These are phyloP conservation scores for Didymella pinodella DNA, from an alignment of 2,329 filamentous ascomycete species.

Conservation along the genomic window DNA sequence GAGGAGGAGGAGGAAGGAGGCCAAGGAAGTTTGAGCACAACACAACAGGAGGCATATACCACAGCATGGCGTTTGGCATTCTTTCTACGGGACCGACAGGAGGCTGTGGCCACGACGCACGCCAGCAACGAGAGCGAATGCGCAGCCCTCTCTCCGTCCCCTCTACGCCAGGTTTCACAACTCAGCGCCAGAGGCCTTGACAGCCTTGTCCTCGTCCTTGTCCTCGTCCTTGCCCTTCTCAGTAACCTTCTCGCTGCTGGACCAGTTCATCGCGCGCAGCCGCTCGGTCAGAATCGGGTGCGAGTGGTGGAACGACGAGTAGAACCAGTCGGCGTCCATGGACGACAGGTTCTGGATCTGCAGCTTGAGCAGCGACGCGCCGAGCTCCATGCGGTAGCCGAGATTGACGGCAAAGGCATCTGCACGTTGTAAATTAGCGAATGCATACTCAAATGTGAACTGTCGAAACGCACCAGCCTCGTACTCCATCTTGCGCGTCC, in stretches of 20 bases:
- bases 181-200: slow-evolving; percentile 79
- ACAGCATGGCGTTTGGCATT: slow-evolving; percentile 18
- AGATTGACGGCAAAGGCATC: slow-evolving; percentile 85
- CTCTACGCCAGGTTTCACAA: slow-evolving; percentile 58
- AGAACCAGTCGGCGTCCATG: slow-evolving; percentile 99
- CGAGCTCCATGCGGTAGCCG: slow-evolving; percentile 84
- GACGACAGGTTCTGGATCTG: slow-evolving; percentile 98
- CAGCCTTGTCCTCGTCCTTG: slow-evolving; percentile 56
- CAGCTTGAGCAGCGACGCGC: slow-evolving; percentile 90
- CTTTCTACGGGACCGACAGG: neutral
- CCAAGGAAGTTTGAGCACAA: slow-evolving; percentile 21
- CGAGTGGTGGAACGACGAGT: slow-evolving; percentile 97
- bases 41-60: slow-evolving; percentile 6
- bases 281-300: slow-evolving; percentile 96
- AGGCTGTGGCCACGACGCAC: neutral
- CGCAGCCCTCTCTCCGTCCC: no score
- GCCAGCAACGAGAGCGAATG: no score
- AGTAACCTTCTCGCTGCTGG: slow-evolving; percentile 66
- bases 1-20: slow-evolving; percentile 51
- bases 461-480: slow-evolving; percentile 71
- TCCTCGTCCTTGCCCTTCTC: slow-evolving; percentile 30
- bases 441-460: neutral
- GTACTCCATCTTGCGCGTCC: slow-evolving; percentile 95
- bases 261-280: slow-evolving; percentile 89
- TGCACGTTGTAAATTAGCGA: slow-evolving; percentile 42